phyloP scores from a whole-genome alignment of 371 early-diverging fungal species.

The Mucor plumbeus region DNA sequence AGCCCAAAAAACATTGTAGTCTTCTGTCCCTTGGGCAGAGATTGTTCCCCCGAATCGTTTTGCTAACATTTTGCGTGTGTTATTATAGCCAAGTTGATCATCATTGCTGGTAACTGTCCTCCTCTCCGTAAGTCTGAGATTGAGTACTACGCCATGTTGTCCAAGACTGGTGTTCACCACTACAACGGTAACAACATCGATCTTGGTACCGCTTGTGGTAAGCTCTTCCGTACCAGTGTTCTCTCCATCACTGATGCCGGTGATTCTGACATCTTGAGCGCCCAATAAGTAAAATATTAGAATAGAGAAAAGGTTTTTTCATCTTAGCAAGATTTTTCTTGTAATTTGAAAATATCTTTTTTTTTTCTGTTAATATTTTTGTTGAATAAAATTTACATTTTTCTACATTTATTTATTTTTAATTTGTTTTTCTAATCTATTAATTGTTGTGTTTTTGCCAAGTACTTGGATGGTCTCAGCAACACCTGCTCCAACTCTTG shows the following conservation, averaged over 20 bases:
- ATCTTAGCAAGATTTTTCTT: neutral
- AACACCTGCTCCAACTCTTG: slow-evolving; percentile 68
- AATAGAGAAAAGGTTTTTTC: neutral
- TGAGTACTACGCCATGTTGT: slow-evolving; percentile 99
- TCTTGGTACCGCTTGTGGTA: slow-evolving; percentile 99
- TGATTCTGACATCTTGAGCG: slow-evolving; percentile 78
- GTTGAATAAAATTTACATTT: neutral
- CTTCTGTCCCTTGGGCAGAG: slow-evolving; percentile 40
- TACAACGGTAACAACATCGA: slow-evolving; percentile 98
- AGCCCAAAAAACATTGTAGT: slow-evolving; percentile 21
- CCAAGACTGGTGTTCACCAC: slow-evolving; percentile 99
- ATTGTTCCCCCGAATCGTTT: slow-evolving; percentile 43
- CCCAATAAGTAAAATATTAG: slow-evolving; percentile 37
- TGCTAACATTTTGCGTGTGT: slow-evolving; percentile 22
- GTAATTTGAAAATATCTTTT: neutral
- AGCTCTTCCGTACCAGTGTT: slow-evolving; percentile 91
- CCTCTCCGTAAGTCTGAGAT: slow-evolving; percentile 99
- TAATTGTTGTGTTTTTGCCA: slow-evolving; percentile 37
- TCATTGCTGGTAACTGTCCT: slow-evolving; percentile 98
- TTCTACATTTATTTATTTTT: neutral
- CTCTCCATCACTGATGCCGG: slow-evolving; percentile 98
- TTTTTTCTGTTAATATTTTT: neutral
- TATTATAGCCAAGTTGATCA: slow-evolving; percentile 91
- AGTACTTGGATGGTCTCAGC: slow-evolving; percentile 60
- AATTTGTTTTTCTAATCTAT: slow-evolving; percentile 14